Evolutionary conservation across 1,284 basidiomycete genomes (phyloP), one percentile per base, ranked within the genome.

Genomic region (Rhodotorula glutinis): DNA sequence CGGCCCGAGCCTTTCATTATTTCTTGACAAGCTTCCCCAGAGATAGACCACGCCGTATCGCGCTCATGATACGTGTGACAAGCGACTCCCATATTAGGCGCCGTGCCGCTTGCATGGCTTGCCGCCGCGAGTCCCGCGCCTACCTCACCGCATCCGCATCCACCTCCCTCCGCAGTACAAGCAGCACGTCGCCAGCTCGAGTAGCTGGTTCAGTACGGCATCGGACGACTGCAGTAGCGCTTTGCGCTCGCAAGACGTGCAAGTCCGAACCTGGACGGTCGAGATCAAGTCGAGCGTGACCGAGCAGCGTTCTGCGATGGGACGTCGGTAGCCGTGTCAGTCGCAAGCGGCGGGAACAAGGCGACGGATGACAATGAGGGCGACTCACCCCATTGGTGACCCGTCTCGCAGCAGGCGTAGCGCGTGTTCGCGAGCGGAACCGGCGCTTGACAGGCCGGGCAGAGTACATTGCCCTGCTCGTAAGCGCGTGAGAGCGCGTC

Each of bases 221-320:
- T 41, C 56, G 40, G 30, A 27, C 4, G 38, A 10, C 19, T 30
- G 27, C 2, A 67, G 21, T 17, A 71, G 55, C 19, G 69, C 69
- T 46, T 71, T 71, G 29, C 69, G 53, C 41, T 65, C 60, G 47
- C 69, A 71, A 2, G 52, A 19, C 2, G 56, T 49, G 55, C 69
- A 71, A 2, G 69, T 71, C 17, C 69, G 54, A 16, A 68, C 66
- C 7, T 53, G 33, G 23, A 67, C 63, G 30, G 43, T 43, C 13
- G 66, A 47, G 40, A 71, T 43, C n/a, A 71, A 44, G 17, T 49
- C 43, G 13, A 68, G 58, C 11, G 69, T 68, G 51, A 71, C 46
- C 27, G 69, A 71, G 62, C 69, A 71, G 29, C 69, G 66, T 44
- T 71, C 68, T 69, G 61, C 17, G 14, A 11, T 8, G 33, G n/a